A percentile compares a stretch with the other conserved stretches of the same genome.
Conservation (phyloP, 2,329 filamentous ascomycete species). For the Talaromyces sp. region DNA sequence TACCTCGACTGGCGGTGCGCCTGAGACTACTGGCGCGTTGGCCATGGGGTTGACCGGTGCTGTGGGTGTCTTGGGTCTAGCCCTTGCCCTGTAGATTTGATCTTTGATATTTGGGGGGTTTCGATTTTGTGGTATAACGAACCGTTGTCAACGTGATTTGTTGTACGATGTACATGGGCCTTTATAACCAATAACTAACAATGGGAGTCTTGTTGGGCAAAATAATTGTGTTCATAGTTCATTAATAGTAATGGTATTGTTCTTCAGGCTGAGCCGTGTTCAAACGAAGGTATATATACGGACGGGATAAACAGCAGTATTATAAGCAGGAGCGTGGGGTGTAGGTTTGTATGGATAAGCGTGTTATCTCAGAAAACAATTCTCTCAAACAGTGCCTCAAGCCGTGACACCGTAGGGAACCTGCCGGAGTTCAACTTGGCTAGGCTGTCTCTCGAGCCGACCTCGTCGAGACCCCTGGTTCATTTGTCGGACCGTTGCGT, state of each 20-base stretch:
- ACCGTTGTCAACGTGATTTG: not conserved
- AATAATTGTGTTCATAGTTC: not conserved
- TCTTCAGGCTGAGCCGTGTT: not conserved
- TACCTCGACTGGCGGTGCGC: slow-evolving; percentile 13
- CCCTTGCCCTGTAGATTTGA: slow-evolving; percentile 18
- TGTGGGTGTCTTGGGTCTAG: slow-evolving; percentile 19
- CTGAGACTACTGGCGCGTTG: slow-evolving; percentile 17
- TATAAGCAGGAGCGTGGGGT: not conserved
- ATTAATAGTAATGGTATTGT: not conserved
- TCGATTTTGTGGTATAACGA: not conserved
- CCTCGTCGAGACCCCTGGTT: not conserved
- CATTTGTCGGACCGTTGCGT: slow-evolving; percentile 14
- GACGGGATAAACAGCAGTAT: not conserved
- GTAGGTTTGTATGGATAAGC: not conserved
- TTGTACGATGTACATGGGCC: not conserved
- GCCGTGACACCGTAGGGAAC: not conserved
- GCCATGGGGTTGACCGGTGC: slow-evolving; percentile 18
- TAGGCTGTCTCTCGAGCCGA: not conserved
- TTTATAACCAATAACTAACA: not conserved
- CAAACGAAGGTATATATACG: not conserved
- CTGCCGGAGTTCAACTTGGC: not conserved
- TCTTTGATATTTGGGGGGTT: not conserved
- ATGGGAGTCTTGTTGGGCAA: not conserved
- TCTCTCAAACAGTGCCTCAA: not conserved
- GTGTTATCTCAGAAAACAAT: not conserved